Conservation (phyloP, 2,329 filamentous ascomycete genomes). For the Ophiostoma tasmaniense region DNA sequence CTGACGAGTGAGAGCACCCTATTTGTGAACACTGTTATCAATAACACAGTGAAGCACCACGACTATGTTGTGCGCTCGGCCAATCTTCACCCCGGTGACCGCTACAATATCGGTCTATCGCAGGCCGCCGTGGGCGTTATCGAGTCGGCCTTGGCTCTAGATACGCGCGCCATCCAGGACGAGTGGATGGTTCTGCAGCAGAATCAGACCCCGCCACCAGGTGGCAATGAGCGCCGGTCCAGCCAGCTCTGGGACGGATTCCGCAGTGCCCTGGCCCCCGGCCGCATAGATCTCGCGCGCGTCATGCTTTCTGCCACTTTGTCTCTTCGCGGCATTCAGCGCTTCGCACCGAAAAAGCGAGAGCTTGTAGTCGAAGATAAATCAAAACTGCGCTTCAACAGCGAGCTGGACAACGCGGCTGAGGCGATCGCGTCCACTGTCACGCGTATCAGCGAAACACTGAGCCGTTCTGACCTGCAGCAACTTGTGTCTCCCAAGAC, state of each 20-base stretch:
- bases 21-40: slow-evolving; percentile 57
- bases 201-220: slow-evolving; percentile 50
- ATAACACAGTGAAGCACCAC: slow-evolving; percentile 55
- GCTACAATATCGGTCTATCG: slow-evolving; percentile 43
- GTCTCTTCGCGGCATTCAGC: slow-evolving; percentile 66
- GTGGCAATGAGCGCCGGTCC: slow-evolving; percentile 61
- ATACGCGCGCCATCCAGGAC: slow-evolving; percentile 60
- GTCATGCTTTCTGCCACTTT: slow-evolving; percentile 63
- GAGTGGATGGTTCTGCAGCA: slow-evolving; percentile 60
- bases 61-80: slow-evolving; percentile 50
- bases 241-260: slow-evolving; percentile 71
- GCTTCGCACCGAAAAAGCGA: slow-evolving; percentile 51
- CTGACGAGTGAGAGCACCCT: slow-evolving; percentile 33
- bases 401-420: slow-evolving; percentile 49
- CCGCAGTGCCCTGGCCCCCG: slow-evolving; percentile 56
- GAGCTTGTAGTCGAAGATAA: slow-evolving; percentile 32
- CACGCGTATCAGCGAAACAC: slow-evolving; percentile 63
- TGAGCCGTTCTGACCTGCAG: slow-evolving; percentile 59
- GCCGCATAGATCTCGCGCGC: slow-evolving; percentile 63
- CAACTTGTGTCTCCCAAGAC: slow-evolving; percentile 48
- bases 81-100: slow-evolving; percentile 39
- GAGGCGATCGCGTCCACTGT: slow-evolving; percentile 63
- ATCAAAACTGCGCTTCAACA: slow-evolving; percentile 65
- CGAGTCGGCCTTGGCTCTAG: slow-evolving; percentile 57
- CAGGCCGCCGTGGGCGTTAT: slow-evolving; percentile 56